Evolutionary conservation across 2,329 filamentous ascomycete genomes (phyloP), one percentile per base, ranked within the genome.

Genomic region (Aspergillus brunneoviolaceus): DNA sequence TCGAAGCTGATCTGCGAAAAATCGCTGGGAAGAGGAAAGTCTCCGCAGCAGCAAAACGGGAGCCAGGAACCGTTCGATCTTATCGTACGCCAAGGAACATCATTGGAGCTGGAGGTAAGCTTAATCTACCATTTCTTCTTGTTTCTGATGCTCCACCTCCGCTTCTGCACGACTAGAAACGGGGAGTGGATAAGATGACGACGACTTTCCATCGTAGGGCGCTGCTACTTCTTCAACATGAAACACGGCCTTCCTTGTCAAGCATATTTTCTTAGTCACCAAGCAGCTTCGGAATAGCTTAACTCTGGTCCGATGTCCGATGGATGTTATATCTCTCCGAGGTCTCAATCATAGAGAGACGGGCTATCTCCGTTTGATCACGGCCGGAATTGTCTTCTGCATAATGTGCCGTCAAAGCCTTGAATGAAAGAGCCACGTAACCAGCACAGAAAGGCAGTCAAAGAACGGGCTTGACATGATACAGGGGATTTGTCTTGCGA

Each of bases 81-180:
- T 53, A 53, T 53, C 25, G 6, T 42, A 23, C 16, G 16, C 39
- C 16, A 45, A 35, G 33, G 14, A n/a, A 7, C 2, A 19, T 19
- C 39, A 45, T 45, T 45, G 39, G n/a, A 45, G 39, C 5, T 16
- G 39, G 23, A 21, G 27, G 42, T 55, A 49, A 55, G 53, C 53
- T 55, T 55, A 55, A 55, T 45, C 1, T n/a, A 19, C 39, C 39
- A 49, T 45, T 21, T 21, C n/a, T 55, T n/a, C 53, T 55, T 55
- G 7, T 21, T 31, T 39, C 9, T 21, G n/a, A 49, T 27, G 21
- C 27, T 29, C 53, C 47, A 45, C 16, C 23, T 48, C 27, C 47
- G 25, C n/a, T 55, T 25, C 53, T 49, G 42, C 42, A 39, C 27
- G 27, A 47, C 25, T 45, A 19, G 39, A 45, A 16, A 25, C 51